Evolutionary conservation across 192 early-diverging fungal genomes (phyloP).

Genomic region (Linderina pennispora): DNA sequence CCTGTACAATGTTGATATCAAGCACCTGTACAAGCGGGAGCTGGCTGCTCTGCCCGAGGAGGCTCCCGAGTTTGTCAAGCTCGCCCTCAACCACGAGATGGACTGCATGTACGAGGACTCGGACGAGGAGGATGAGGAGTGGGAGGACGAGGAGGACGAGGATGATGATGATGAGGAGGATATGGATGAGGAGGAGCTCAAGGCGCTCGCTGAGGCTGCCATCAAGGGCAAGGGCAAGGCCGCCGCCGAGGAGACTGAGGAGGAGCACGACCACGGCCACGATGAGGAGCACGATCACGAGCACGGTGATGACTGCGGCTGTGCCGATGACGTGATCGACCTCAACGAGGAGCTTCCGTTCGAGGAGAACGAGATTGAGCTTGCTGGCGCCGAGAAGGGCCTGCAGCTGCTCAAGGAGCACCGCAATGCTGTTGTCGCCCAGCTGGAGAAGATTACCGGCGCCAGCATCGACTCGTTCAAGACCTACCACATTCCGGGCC

Average conservation of each 20-base stretch:
- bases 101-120: constrained; percentile 40
- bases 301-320: too few relatives aligned
- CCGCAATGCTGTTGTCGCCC: constrained; percentile 16
- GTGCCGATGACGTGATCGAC: constrained; percentile 3
- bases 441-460: constrained; percentile 36
- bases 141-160: constrained; percentile 13
- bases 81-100: constrained; percentile 47
- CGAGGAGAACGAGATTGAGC: constrained; percentile 25
- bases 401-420: constrained; percentile 40
- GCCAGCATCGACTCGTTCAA: constrained; percentile 42
- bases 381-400: constrained; percentile 18
- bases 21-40: constrained; percentile 38
- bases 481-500: constrained; percentile 44
- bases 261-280: constrained; percentile 38
- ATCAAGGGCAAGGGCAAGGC: constrained; percentile 23
- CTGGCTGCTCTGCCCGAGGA: constrained; percentile 35
- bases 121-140: constrained; percentile 33
- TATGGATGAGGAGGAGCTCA: constrained; percentile 8
- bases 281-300: constrained; percentile 27
- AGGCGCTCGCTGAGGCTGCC: constrained; percentile 3
- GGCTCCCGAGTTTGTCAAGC: constrained; percentile 33
- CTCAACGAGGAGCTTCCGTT: constrained; percentile 39
- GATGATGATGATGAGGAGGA: constrained; percentile 22
- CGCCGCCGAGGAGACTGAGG: constrained; percentile 9
- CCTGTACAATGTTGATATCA: constrained; percentile 41